Conservation (phyloP, 202 grass and related monocot species). For the Zoysia matrella region DNA sequence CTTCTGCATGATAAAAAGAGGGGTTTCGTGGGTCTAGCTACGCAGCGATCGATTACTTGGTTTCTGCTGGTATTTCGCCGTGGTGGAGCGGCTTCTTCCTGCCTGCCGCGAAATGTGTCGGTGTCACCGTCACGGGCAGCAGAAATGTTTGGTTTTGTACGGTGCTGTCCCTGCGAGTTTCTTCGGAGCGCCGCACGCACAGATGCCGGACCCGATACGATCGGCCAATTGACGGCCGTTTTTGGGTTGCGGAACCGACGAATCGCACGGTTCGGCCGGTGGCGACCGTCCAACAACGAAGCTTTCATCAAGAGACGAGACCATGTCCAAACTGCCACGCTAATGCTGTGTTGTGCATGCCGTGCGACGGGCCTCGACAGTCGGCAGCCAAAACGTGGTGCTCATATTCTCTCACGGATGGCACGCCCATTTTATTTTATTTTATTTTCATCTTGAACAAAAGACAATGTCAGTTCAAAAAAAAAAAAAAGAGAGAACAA, state of each 20-base stretch:
- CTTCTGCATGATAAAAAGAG: too few relatives aligned
- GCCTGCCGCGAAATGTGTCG: too few relatives aligned
- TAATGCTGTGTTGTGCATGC: constrained; percentile 10
- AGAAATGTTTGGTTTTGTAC: constrained; percentile 1
- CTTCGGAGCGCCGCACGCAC: background rate
- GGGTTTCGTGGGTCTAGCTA: too few relatives aligned
- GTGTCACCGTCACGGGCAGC: too few relatives aligned
- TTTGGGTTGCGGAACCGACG: constrained; percentile 6
- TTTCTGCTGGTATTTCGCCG: too few relatives aligned
- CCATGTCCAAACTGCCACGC: background rate
- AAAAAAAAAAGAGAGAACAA: too few relatives aligned
- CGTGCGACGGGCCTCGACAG: background rate
- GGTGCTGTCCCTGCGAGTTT: constrained; percentile 6
- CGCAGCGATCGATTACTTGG: too few relatives aligned
- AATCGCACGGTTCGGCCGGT: background rate
- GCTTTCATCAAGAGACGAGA: background rate
- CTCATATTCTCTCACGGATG: too few relatives aligned
- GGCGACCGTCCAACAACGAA: constrained; percentile 39
- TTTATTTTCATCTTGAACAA: background rate
- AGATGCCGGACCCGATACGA: too few relatives aligned
- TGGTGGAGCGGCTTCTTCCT: too few relatives aligned
- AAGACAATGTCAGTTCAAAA: too few relatives aligned
- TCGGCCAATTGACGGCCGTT: background rate
- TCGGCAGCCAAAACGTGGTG: background rate
- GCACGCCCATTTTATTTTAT: background rate